phyloP scores from a whole-genome alignment of 768 basidiomycete species.

The Suillus bovinus region DNA sequence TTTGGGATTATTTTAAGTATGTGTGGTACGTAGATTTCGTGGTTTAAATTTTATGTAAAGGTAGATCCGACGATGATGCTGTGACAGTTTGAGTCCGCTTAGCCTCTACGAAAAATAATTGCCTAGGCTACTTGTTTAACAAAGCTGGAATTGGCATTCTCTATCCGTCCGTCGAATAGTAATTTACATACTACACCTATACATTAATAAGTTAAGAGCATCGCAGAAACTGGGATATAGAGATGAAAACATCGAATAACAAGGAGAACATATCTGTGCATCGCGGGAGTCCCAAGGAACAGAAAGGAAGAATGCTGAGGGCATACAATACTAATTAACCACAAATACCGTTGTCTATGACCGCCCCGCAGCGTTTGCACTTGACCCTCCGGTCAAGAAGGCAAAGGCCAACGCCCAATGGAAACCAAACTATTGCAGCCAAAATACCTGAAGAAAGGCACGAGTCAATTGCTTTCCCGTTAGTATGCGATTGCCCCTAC shows the following conservation, averaged over 20 bases:
- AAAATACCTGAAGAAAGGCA: conserved; percentile 54
- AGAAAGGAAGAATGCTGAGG: not conserved
- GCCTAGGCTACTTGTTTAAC: no score
- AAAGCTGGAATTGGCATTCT: not conserved
- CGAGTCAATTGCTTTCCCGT: not conserved
- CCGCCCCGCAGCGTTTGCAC: conserved; percentile 52
- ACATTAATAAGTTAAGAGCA: not conserved
- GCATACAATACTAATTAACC: conserved; percentile 15
- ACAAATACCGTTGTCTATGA: conserved; percentile 40
- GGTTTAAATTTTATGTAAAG: no score
- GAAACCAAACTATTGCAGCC: conserved; percentile 88
- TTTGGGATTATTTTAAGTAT: not conserved
- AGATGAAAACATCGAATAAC: not conserved
- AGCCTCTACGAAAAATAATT: no score
- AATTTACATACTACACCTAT: not conserved
- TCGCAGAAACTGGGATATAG: not conserved
- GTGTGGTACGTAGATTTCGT: not conserved
- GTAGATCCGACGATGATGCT: no score
- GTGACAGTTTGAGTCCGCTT: no score
- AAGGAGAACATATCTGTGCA: not conserved
- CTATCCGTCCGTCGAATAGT: not conserved
- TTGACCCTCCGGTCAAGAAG: conserved; percentile 70
- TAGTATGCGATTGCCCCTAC: conserved; percentile 35
- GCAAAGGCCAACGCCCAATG: conserved; percentile 76
- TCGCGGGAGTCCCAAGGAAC: not conserved